Evolutionary conservation across 148 eudicot species (phyloP).

Genomic region (Linanthus parryae): DNA sequence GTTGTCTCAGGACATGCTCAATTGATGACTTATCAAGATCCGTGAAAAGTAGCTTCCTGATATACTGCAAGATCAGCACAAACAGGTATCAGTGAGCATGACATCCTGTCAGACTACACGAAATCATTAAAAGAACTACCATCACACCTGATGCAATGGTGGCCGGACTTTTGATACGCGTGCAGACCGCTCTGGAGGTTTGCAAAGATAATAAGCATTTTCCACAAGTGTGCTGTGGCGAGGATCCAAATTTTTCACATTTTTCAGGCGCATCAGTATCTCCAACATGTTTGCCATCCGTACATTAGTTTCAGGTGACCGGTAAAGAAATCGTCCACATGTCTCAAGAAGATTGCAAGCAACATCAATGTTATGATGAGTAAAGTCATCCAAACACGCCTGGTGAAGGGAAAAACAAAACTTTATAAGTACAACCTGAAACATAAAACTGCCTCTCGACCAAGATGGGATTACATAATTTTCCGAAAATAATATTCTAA

Average conservation of each 20-base stretch:
- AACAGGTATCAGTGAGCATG: conserved; percentile 13
- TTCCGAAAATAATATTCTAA: too few relatives aligned
- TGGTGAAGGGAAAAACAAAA: conserved; percentile 21
- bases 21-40: conserved; percentile 92
- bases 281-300: conserved; percentile 99
- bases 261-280: conserved; percentile 92
- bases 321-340: conserved; percentile 90
- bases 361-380: conserved; percentile 95
- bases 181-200: conserved; percentile 96
- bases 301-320: conserved; percentile 85
- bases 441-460: too few relatives aligned
- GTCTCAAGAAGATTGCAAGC: conserved; percentile 99
- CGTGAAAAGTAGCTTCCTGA: conserved; percentile 84
- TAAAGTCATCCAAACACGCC: conserved; percentile 96
- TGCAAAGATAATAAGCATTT: conserved; percentile 97
- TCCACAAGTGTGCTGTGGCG: conserved; percentile 97
- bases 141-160: conserved; percentile 86
- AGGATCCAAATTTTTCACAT: conserved; percentile 97
- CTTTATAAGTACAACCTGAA: conserved; percentile 1
- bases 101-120: conserved; percentile 7
- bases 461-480: background rate
- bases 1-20: conserved; percentile 93
- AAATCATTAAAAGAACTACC: background rate
- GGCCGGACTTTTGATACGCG: conserved; percentile 92
- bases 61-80: conserved; percentile 54